Conservation (phyloP, 139 green algal genomes). For the Gonium pectorale region DNA sequence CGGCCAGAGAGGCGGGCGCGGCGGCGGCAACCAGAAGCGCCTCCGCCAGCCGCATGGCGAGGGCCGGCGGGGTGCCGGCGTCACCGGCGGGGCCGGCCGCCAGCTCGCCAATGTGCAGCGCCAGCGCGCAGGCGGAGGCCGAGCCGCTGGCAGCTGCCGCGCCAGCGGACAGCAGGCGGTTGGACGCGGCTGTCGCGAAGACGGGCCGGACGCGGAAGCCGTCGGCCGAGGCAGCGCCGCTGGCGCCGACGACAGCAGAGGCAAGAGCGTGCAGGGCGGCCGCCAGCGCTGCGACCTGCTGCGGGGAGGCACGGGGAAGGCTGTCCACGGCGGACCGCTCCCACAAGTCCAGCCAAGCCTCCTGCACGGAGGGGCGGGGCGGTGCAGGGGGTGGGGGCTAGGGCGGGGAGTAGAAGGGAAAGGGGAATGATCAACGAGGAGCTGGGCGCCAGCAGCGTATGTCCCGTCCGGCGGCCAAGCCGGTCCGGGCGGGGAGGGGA, state of each 20-base stretch:
- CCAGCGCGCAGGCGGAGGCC: constrained; percentile 1
- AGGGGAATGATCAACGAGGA: too few relatives aligned
- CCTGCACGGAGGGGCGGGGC: neutral
- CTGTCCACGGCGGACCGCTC: neutral
- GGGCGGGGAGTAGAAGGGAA: too few relatives aligned
- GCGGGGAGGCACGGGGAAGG: neutral
- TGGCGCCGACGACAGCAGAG: neutral
- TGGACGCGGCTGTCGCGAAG: neutral
- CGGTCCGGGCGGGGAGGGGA: too few relatives aligned
- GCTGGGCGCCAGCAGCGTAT: too few relatives aligned
- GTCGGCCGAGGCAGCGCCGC: neutral
- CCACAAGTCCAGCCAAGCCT: constrained; percentile 2
- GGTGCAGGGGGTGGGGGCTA: neutral
- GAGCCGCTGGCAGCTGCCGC: neutral
- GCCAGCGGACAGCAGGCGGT: neutral
- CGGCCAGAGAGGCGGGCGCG: neutral
- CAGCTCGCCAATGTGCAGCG: constrained; percentile 24
- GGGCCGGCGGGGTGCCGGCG: neutral
- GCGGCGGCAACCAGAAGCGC: constrained; percentile 18
- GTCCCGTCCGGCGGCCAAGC: too few relatives aligned
- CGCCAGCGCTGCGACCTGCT: neutral
- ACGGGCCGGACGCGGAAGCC: neutral
- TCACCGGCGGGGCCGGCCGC: neutral
- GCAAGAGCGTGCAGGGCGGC: neutral
- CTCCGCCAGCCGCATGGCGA: neutral